These are phyloP conservation scores for Dacryopinax primogenitus DNA, from an alignment of 768 basidiomycete genomes.

Conservation along the genomic window DNA sequence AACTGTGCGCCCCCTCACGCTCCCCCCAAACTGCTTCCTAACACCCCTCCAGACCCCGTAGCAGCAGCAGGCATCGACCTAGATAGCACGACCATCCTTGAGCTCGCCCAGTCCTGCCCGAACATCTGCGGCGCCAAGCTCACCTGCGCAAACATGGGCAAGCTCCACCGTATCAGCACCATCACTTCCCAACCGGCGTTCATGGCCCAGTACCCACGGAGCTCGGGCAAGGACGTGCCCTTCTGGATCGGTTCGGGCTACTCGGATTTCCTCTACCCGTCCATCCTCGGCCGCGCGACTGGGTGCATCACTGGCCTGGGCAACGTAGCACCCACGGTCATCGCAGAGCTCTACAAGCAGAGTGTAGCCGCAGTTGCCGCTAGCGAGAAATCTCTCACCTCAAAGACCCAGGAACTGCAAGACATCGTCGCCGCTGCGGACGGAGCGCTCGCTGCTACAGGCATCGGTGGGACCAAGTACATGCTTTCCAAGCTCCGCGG, in stretches of 20 bases:
- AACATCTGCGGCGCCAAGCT: constrained; percentile 82
- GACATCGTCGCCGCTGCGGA: constrained; percentile 71
- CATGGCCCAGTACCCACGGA: constrained; percentile 48
- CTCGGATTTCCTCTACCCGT: constrained; percentile 67
- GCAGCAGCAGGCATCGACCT: constrained; percentile 83
- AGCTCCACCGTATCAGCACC: constrained; percentile 71
- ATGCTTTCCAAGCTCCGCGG: constrained; percentile 55
- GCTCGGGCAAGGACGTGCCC: constrained; percentile 41
- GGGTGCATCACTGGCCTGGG: constrained; percentile 86
- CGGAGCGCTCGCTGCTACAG: constrained; percentile 59
- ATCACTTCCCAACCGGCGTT: constrained; percentile 48
- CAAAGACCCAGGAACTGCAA: constrained; percentile 62
- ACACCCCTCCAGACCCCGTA: constrained; percentile 51
- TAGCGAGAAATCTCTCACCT: constrained; percentile 35
- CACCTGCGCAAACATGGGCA: constrained; percentile 89
- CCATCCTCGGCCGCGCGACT: constrained; percentile 58
- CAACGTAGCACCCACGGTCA: constrained; percentile 65
- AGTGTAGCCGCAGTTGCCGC: constrained; percentile 44
- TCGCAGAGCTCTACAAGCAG: constrained; percentile 50
- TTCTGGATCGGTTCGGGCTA: constrained; percentile 83
- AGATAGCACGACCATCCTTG: constrained; percentile 74
- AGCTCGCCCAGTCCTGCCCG: constrained; percentile 60
- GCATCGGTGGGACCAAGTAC: constrained; percentile 74
- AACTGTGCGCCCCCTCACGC: constrained; percentile 46
- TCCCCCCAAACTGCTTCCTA: neutral